These are phyloP conservation scores for Termitomyces sp. DNA, from an alignment of 768 basidiomycete species.

Conservation along the genomic window DNA sequence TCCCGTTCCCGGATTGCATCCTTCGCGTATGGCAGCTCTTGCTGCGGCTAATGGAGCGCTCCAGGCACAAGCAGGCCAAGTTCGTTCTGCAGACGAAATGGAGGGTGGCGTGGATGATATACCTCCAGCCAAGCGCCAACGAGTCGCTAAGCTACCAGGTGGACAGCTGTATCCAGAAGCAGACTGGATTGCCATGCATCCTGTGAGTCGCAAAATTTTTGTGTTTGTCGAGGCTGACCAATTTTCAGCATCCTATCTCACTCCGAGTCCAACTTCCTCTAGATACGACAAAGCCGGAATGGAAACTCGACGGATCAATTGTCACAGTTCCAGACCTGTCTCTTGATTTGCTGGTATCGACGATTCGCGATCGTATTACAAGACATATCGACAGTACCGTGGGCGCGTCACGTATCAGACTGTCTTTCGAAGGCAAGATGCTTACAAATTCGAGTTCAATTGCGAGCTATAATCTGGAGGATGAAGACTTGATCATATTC, in stretches of 20 bases:
- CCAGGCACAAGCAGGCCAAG: slow-evolving; percentile 60
- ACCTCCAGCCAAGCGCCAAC: slow-evolving; percentile 84
- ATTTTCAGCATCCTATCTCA: slow-evolving; percentile 71
- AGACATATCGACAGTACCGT: slow-evolving; percentile 74
- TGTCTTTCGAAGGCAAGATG: slow-evolving; percentile 80
- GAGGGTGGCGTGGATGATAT: slow-evolving; percentile 58
- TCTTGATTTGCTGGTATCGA: slow-evolving; percentile 78
- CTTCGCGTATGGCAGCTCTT: slow-evolving; percentile 57
- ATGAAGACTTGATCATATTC: slow-evolving; percentile 79
- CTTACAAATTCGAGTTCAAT: slow-evolving; percentile 83
- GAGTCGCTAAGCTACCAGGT: slow-evolving; percentile 79
- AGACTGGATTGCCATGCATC: slow-evolving; percentile 90
- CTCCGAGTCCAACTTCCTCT: slow-evolving; percentile 80
- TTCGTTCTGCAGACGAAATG: slow-evolving; percentile 79
- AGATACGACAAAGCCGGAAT: slow-evolving; percentile 82
- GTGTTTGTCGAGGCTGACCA: background rate
- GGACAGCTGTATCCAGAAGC: slow-evolving; percentile 81
- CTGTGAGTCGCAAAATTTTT: slow-evolving; percentile 36
- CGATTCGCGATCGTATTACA: slow-evolving; percentile 84
- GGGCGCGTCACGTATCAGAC: slow-evolving; percentile 71
- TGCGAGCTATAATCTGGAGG: slow-evolving; percentile 85
- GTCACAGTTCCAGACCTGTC: slow-evolving; percentile 80
- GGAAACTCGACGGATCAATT: slow-evolving; percentile 81
- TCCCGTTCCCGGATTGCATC: slow-evolving; percentile 61
- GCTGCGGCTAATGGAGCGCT: slow-evolving; percentile 44